Conservation (phyloP, 2,329 filamentous ascomycete genomes). For the Lachnellula cervina region DNA sequence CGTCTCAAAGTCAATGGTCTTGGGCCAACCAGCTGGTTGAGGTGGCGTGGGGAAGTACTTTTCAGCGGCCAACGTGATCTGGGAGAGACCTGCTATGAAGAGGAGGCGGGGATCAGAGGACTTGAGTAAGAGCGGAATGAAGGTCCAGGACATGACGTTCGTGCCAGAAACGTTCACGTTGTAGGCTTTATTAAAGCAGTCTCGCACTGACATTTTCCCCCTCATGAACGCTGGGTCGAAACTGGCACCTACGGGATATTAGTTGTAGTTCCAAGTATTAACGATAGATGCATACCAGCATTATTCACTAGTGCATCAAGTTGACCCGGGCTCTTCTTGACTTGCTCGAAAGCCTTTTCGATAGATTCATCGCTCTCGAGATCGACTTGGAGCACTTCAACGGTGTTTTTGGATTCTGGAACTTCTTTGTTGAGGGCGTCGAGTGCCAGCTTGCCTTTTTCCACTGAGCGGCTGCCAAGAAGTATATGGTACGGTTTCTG, state of each 20-base stretch:
- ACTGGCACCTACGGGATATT: slow-evolving; percentile 10
- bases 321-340: slow-evolving; percentile 11
- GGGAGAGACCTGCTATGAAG: slow-evolving; percentile 41
- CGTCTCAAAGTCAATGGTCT: slow-evolving; percentile 25
- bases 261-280: too few relatives aligned
- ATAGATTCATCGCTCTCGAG: slow-evolving; percentile 22
- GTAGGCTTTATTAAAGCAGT: slow-evolving; percentile 24
- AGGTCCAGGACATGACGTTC: slow-evolving; percentile 29
- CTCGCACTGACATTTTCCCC: slow-evolving; percentile 27
- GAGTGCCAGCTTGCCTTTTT: slow-evolving; percentile 34
- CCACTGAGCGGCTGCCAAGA: slow-evolving; percentile 34
- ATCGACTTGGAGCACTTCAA: slow-evolving; percentile 19
- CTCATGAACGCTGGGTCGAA: slow-evolving; percentile 30
- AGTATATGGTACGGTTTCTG: slow-evolving; percentile 37
- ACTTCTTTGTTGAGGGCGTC: slow-evolving; percentile 30
- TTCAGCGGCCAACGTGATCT: slow-evolving; percentile 29
- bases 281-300: slow-evolving; percentile 14
- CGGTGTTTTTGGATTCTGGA: slow-evolving; percentile 27
- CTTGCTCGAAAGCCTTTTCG: slow-evolving; percentile 16
- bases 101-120: slow-evolving; percentile 40
- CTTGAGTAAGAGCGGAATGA: slow-evolving; percentile 36
- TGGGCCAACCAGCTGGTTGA: slow-evolving; percentile 38
- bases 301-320: slow-evolving; percentile 23
- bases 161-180: slow-evolving; percentile 32
- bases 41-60: slow-evolving; percentile 16